Percentiles rank a stretch among this genome's conserved stretches.
Conservation (phyloP, 805 yeast genomes). For the Yamadazyma akitaensis region DNA sequence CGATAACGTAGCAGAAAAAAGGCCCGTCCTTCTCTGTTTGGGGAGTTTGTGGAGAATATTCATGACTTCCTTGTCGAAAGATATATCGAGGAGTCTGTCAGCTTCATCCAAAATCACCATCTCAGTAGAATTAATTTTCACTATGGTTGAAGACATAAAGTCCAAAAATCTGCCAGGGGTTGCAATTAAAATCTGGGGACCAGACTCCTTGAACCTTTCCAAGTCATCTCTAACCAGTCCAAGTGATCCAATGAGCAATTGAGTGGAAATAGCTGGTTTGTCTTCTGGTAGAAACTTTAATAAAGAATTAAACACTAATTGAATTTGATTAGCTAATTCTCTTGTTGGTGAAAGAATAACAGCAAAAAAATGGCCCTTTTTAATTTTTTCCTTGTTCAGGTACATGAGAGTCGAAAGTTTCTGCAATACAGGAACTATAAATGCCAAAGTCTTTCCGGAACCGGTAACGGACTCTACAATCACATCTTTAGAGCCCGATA, state of each 20-base stretch:
- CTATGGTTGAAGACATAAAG: conserved; percentile 55
- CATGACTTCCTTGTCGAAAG: conserved; percentile 67
- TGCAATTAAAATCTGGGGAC: conserved; percentile 78
- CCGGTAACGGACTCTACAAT: conserved; percentile 98
- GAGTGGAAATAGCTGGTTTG: conserved; percentile 45
- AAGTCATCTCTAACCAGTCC: conserved; percentile 69
- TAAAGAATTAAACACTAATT: conserved; percentile 58
- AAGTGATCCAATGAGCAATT: conserved; percentile 62
- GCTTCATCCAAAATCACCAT: conserved; percentile 88
- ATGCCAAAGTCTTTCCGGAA: conserved; percentile 96
- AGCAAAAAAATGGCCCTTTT: conserved; percentile 67
- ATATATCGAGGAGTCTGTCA: conserved; percentile 77
- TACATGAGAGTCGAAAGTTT: conserved; percentile 43
- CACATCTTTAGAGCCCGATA: conserved; percentile 84
- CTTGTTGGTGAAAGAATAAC: conserved; percentile 73
- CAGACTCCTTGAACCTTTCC: conserved; percentile 46
- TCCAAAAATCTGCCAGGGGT: conserved; percentile 91
- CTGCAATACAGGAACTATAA: conserved; percentile 77
- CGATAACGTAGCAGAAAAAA: conserved; percentile 89
- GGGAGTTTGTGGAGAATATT: conserved; percentile 70
- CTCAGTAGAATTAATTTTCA: conserved; percentile 64
- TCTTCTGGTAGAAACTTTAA: conserved; percentile 56
- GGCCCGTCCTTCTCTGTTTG: conserved; percentile 87
- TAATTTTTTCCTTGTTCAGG: conserved; percentile 29
- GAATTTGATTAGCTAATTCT: conserved; percentile 69